Conservation (phyloP, 805 yeast species). For the Yamadazyma sp. region DNA sequence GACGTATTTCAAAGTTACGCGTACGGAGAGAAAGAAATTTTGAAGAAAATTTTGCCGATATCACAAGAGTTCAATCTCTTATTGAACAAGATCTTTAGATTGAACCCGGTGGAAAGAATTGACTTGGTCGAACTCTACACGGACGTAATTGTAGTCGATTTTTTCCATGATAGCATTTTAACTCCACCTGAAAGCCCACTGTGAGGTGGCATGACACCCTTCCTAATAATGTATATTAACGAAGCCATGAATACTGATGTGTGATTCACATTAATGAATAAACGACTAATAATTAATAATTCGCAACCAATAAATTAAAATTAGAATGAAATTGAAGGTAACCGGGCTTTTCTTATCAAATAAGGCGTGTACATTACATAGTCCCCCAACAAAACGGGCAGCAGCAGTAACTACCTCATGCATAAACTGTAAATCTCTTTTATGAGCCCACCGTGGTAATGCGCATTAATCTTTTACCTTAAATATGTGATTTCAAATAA, state of each 20-base stretch:
- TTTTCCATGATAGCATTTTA: slow-evolving; percentile 23
- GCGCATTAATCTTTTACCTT: too few species aligned
- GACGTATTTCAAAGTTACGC: slow-evolving; percentile 64
- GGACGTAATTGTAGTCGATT: slow-evolving; percentile 34
- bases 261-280: slow-evolving; percentile 6
- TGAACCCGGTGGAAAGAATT: slow-evolving; percentile 52
- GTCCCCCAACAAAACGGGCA: too few species aligned
- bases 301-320: too few species aligned
- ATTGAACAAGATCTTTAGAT: slow-evolving; percentile 42
- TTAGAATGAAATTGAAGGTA: too few species aligned
- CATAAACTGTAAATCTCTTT: slow-evolving; percentile 2
- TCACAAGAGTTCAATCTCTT: slow-evolving; percentile 59
- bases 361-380: too few species aligned
- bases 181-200: slow-evolving; percentile 19
- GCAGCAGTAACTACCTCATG: slow-evolving; percentile 4
- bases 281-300: background rate
- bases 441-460: background rate
- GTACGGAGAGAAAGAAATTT: slow-evolving; percentile 50
- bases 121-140: slow-evolving; percentile 38
- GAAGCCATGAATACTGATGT: too few species aligned
- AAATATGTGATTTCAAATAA: background rate
- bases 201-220: too few species aligned
- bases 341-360: too few species aligned
- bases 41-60: slow-evolving; percentile 70
- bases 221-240: too few species aligned